Evolutionary conservation across 192 early-diverging fungal species (phyloP).

Genomic region (Diversispora epigaea): DNA sequence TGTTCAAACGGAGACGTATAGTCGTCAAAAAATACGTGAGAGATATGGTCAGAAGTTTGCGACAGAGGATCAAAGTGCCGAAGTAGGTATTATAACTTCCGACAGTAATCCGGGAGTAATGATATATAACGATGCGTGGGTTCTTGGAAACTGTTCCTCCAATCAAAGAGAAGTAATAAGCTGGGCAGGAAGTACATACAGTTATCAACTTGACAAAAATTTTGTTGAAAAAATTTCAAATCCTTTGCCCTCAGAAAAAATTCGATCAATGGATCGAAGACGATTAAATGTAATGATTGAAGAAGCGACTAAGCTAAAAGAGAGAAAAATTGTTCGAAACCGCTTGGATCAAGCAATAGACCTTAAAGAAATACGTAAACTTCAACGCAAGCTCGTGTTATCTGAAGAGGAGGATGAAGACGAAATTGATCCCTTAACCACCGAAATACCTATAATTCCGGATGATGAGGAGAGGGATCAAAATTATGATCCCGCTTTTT

Average conservation of each 20-base stretch:
- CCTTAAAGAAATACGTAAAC: too few species aligned
- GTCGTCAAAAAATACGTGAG: background rate
- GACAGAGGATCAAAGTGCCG: background rate
- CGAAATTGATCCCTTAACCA: too few species aligned
- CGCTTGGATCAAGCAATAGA: too few species aligned
- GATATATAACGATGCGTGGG: background rate
- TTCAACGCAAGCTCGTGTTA: too few species aligned
- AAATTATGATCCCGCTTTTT: too few species aligned
- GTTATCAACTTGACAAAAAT: background rate
- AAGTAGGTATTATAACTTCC: background rate
- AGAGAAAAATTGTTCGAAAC: too few species aligned
- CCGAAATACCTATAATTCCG: too few species aligned
- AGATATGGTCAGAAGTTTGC: background rate
- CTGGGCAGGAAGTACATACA: background rate
- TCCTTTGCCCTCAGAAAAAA: background rate
- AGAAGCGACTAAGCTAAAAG: too few species aligned
- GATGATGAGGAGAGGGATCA: too few species aligned
- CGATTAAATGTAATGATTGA: too few species aligned
- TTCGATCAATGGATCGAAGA: background rate
- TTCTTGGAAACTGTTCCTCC: background rate
- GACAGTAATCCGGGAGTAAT: background rate
- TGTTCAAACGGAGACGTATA: constrained; percentile 34
- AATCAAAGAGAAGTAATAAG: background rate
- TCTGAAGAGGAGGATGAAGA: too few species aligned
- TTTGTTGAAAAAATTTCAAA: background rate